Evolutionary conservation across 441 rosid species (phyloP).

Genomic region (Arabidopsis hybrid): DNA sequence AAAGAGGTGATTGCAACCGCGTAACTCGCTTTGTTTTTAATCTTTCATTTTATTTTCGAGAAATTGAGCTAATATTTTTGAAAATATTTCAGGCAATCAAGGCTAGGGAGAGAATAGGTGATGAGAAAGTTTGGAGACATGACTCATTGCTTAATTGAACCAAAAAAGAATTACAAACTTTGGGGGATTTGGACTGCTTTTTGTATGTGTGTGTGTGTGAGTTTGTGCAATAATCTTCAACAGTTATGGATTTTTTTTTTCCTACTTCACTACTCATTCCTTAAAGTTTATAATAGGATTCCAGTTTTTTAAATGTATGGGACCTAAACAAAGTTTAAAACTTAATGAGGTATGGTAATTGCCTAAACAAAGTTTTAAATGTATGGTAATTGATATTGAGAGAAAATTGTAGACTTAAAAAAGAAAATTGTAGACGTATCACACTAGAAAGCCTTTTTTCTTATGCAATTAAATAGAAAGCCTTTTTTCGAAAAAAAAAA

Average conservation of each 20-base stretch:
- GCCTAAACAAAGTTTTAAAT: no score
- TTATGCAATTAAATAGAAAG: no score
- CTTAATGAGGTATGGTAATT: not conserved
- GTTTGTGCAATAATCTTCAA: no score
- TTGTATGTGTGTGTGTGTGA: not conserved
- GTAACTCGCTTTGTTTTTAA: not conserved
- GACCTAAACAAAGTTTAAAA: not conserved
- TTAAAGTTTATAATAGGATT: constrained; percentile 12
- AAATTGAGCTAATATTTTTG: not conserved
- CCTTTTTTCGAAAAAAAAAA: no score
- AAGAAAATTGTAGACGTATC: no score
- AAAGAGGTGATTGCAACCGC: constrained; percentile 51
- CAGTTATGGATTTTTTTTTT: not conserved
- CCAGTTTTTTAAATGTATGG: constrained; percentile 8
- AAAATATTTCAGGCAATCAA: constrained; percentile 42
- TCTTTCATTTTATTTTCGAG: not conserved
- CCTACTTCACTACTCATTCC: not conserved
- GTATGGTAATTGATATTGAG: constrained; percentile 8
- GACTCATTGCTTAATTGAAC: constrained; percentile 26
- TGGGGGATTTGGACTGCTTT: not conserved
- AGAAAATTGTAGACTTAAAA: not conserved
- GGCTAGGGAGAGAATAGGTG: constrained; percentile 52
- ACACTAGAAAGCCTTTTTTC: no score
- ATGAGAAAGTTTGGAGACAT: constrained; percentile 33
- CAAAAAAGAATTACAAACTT: not conserved